Percentiles rank a stretch among this genome's conserved stretches.
Conservation (phyloP, 208 protist genomes). For the Leishmania braziliensis region DNA sequence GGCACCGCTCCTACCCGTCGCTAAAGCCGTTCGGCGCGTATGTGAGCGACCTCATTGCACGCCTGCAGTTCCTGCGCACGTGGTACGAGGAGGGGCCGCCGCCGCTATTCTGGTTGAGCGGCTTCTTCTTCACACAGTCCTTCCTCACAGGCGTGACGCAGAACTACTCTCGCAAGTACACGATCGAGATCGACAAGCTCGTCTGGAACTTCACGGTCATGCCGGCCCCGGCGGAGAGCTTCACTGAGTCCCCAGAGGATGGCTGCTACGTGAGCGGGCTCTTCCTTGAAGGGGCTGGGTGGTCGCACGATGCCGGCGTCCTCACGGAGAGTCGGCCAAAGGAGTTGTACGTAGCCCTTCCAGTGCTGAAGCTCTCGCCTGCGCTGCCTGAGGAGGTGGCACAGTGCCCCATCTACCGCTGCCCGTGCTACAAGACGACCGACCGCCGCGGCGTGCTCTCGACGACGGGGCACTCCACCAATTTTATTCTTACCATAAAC, state of each 20-base stretch:
- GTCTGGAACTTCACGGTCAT: constrained; percentile 93
- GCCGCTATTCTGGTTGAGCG: constrained; percentile 94
- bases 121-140: constrained; percentile 98
- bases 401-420: constrained; percentile 75
- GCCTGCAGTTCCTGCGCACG: constrained; percentile 92
- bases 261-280: constrained; percentile 92
- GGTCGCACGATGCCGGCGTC: constrained; percentile 51
- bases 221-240: constrained; percentile 35
- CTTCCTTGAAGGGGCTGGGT: constrained; percentile 91
- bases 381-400: constrained; percentile 56
- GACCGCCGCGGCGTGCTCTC: constrained; percentile 94
- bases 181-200: constrained; percentile 97
- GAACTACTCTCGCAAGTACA: constrained; percentile 96
- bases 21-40: constrained; percentile 97
- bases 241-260: constrained; percentile 60
- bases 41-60: constrained; percentile 93
- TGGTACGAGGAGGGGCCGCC: constrained; percentile 89
- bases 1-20: constrained; percentile 94
- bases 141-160: constrained; percentile 97
- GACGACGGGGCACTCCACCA: constrained; percentile 98
- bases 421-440: constrained; percentile 96
- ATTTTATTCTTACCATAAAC: constrained; percentile 95
- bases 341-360: constrained; percentile 91
- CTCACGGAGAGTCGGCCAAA: constrained; percentile 92
- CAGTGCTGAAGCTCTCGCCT: constrained; percentile 74